A percentile compares a stretch with the other conserved stretches of the same genome.
Conservation (phyloP, 1,284 basidiomycete genomes). For the Cutaneotrichosporon sp. region DNA sequence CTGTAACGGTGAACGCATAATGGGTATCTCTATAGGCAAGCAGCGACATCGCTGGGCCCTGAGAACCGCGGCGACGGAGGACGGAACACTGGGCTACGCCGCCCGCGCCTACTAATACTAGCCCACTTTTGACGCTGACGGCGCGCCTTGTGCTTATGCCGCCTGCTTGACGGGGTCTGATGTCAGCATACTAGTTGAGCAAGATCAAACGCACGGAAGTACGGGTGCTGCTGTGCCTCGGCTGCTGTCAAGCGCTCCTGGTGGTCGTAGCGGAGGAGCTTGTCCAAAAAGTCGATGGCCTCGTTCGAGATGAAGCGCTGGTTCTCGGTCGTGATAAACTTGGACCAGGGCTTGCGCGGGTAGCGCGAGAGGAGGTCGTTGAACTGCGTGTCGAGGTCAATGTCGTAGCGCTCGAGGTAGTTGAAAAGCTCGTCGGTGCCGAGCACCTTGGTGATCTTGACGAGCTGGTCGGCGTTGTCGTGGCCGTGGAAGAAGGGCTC, state of each 20-base stretch:
- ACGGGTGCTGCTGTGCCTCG: conserved; percentile 84
- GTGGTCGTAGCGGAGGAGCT: conserved; percentile 91
- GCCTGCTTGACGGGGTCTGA: conserved; percentile 26
- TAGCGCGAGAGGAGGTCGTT: conserved; percentile 89
- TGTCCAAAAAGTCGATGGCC: conserved; percentile 95
- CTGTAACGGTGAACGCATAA: neutral
- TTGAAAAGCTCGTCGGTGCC: conserved; percentile 93
- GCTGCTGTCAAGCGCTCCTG: conserved; percentile 92
- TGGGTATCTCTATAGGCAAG: neutral
- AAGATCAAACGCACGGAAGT: conserved; percentile 70
- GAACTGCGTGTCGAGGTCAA: conserved; percentile 85
- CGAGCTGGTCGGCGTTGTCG: conserved; percentile 98
- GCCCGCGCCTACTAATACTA: neutral
- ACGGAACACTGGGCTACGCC: too few relatives aligned
- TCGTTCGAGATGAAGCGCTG: conserved; percentile 97
- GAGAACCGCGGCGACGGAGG: neutral
- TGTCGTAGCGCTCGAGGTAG: conserved; percentile 86
- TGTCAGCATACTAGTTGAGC: neutral
- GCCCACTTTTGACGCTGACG: neutral
- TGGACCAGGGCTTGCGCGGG: conserved; percentile 89
- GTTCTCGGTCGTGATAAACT: conserved; percentile 90
- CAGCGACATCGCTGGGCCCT: neutral
- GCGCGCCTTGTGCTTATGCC: conserved; percentile 5
- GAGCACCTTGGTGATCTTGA: conserved; percentile 97
- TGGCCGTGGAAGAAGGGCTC: conserved; percentile 99